These are phyloP conservation scores for Cutaneotrichosporon daszewskae DNA, from an alignment of 1,284 basidiomycete genomes.

Conservation along the genomic window DNA sequence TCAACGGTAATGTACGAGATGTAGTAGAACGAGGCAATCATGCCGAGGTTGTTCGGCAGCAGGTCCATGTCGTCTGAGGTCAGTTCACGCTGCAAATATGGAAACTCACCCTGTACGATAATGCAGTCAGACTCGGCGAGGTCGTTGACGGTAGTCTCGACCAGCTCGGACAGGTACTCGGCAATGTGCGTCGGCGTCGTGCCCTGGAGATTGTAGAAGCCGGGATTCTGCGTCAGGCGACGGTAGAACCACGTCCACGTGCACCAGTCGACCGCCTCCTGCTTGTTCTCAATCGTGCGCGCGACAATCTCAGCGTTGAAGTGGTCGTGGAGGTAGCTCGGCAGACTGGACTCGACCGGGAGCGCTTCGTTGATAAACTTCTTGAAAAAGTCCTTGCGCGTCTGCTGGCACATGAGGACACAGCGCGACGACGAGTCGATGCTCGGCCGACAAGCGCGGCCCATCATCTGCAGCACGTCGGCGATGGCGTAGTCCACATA, in stretches of 20 bases:
- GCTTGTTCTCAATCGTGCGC: slow-evolving; percentile 97
- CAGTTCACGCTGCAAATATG: not conserved
- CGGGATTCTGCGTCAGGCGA: slow-evolving; percentile 81
- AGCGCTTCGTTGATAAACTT: slow-evolving; percentile 96
- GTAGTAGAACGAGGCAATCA: slow-evolving; percentile 76
- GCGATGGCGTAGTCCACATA: slow-evolving; percentile 97
- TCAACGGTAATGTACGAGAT: slow-evolving; percentile 85
- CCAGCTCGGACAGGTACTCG: slow-evolving; percentile 90
- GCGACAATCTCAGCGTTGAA: slow-evolving; percentile 98
- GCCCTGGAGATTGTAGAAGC: slow-evolving; percentile 88
- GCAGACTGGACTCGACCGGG: slow-evolving; percentile 92
- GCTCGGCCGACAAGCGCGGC: slow-evolving; percentile 79
- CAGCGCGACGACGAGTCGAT: slow-evolving; percentile 84
- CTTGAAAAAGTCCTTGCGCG: slow-evolving; percentile 95
- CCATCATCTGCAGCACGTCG: slow-evolving; percentile 99
- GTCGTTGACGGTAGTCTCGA: slow-evolving; percentile 87
- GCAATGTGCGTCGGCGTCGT: slow-evolving; percentile 88
- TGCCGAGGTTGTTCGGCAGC: slow-evolving; percentile 82
- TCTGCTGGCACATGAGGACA: slow-evolving; percentile 94
- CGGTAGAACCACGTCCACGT: slow-evolving; percentile 68
- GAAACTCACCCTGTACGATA: slow-evolving; percentile 63
- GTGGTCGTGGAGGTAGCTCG: slow-evolving; percentile 86
- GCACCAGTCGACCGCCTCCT: slow-evolving; percentile 78
- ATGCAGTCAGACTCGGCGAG: slow-evolving; percentile 94
- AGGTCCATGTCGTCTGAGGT: slow-evolving; percentile 83